Evolutionary conservation across 257 asterid genomes (phyloP).

Genomic region (Plantago ovata): DNA sequence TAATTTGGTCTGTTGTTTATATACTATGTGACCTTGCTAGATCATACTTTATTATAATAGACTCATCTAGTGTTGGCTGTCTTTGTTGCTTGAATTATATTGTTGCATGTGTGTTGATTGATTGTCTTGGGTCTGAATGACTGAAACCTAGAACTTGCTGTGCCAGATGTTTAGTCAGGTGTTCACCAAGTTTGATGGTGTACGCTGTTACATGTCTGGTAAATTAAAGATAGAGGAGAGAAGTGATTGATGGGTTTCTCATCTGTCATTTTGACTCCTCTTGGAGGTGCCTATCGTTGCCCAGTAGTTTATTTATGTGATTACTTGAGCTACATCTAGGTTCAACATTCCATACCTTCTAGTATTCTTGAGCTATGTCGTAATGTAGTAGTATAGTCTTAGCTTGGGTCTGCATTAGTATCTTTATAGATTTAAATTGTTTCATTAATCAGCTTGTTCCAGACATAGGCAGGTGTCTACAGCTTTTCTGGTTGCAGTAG

Average conservation of each 20-base stretch:
- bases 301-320: background rate
- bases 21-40: background rate
- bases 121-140: too few relatives aligned
- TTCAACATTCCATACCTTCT: too few relatives aligned
- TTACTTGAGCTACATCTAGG: slow-evolving; percentile 14
- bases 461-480: slow-evolving; percentile 17
- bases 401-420: too few relatives aligned
- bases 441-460: background rate
- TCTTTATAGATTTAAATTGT: too few relatives aligned
- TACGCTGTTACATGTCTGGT: slow-evolving; percentile 6
- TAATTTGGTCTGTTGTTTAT: background rate
- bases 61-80: too few relatives aligned
- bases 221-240: slow-evolving; percentile 1
- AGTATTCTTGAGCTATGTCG: too few relatives aligned
- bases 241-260: slow-evolving; percentile 1
- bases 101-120: too few relatives aligned
- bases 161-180: slow-evolving; percentile 10
- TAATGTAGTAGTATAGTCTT: too few relatives aligned
- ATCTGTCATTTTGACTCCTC: slow-evolving; percentile 20
- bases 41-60: background rate
- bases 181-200: slow-evolving; percentile 4
- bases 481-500: slow-evolving; percentile 10
- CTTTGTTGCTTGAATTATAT: too few relatives aligned
- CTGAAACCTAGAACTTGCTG: too few relatives aligned
- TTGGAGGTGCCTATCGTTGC: slow-evolving; percentile 52